phyloP scores from a whole-genome alignment of 2,329 filamentous ascomycete genomes.

The Colletotrichum salicis region DNA sequence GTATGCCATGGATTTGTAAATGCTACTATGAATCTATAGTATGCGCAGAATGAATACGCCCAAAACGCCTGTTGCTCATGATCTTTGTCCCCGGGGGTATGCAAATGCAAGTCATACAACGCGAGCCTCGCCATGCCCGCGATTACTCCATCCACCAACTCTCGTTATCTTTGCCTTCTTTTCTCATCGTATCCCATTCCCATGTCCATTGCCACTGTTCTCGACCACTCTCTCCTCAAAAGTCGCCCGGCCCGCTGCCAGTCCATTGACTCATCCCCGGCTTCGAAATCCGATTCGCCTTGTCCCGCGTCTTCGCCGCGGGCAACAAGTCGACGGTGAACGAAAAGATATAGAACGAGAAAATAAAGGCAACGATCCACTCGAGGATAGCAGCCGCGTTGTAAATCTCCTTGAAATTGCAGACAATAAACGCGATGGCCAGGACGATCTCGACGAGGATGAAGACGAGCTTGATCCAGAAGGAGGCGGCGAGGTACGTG shows the following conservation, averaged over 20 bases:
- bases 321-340: slow-evolving; percentile 91
- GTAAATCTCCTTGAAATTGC: slow-evolving; percentile 56
- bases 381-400: slow-evolving; percentile 83
- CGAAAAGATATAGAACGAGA: slow-evolving; percentile 86
- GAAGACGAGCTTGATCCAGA: slow-evolving; percentile 89
- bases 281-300: slow-evolving; percentile 28
- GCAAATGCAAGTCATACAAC: background rate
- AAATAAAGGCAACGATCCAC: slow-evolving; percentile 82
- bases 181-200: background rate
- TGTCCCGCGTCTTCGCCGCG: slow-evolving; percentile 70
- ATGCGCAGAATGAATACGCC: background rate
- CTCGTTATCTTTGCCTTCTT: background rate
- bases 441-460: slow-evolving; percentile 82
- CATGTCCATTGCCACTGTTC: background rate
- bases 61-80: slow-evolving; percentile 22
- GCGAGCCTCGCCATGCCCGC: background rate
- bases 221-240: background rate
- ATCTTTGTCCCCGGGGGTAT: background rate
- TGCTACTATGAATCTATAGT: background rate
- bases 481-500: slow-evolving; percentile 78
- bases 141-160: background rate
- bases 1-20: background rate
- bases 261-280: slow-evolving; percentile 23
- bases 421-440: slow-evolving; percentile 76
- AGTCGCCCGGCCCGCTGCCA: background rate